A percentile compares a stretch with the other conserved stretches of the same genome.
Conservation (phyloP, 2,329 filamentous ascomycete genomes). For the Onygenales sp. region DNA sequence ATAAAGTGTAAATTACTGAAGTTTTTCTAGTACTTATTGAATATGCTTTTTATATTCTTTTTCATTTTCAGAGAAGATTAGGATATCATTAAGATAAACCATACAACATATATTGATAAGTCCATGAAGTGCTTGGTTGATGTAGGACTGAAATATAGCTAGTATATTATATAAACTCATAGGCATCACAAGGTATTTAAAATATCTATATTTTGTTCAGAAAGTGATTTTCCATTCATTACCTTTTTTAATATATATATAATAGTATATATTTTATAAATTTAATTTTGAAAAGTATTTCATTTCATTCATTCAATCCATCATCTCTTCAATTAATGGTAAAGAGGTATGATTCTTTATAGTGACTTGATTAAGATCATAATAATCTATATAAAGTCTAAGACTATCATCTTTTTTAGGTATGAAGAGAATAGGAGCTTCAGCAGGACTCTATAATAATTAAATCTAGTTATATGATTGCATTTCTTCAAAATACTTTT, state of each 20-base stretch:
- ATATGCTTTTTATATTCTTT: too few relatives aligned
- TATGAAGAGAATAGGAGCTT: too few relatives aligned
- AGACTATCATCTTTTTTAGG: too few relatives aligned
- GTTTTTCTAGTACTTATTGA: too few relatives aligned
- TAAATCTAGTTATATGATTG: too few relatives aligned
- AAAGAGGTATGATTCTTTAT: slow-evolving; percentile 19
- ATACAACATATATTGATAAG: slow-evolving; percentile 8
- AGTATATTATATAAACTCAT: slow-evolving; percentile 12
- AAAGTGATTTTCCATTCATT: too few relatives aligned
- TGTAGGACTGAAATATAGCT: slow-evolving; percentile 11
- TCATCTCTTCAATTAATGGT: slow-evolving; percentile 16
- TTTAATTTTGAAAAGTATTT: slow-evolving; percentile 18
- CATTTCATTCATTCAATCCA: slow-evolving; percentile 11
- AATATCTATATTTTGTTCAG: too few relatives aligned
- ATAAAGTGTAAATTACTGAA: too few relatives aligned
- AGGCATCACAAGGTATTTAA: slow-evolving; percentile 12
- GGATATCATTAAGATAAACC: slow-evolving; percentile 2
- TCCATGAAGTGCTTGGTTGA: slow-evolving; percentile 10
- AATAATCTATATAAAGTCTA: slow-evolving; percentile 19
- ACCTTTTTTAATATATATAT: slow-evolving; percentile 4
- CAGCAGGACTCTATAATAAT: too few relatives aligned
- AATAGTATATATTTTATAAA: slow-evolving; percentile 10
- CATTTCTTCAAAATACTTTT: too few relatives aligned
- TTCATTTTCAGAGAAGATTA: too few relatives aligned
- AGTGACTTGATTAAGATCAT: slow-evolving; percentile 16